Percentiles rank a stretch among this genome's conserved stretches.
Evolutionary conservation across 331 rosid species (phyloP).

Genomic region (Ulmus americana): DNA sequence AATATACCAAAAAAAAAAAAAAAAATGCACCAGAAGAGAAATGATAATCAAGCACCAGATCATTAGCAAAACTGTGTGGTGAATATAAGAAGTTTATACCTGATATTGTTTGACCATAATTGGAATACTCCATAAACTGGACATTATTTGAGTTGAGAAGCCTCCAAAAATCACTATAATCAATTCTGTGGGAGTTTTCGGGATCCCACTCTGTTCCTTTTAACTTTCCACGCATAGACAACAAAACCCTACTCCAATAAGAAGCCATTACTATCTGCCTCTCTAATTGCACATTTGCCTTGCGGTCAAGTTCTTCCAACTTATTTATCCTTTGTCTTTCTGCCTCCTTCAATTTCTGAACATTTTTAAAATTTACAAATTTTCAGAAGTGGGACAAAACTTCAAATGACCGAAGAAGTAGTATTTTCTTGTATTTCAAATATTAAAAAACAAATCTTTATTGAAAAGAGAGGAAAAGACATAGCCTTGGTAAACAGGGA

Average conservation of each 20-base stretch:
- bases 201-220: constrained; percentile 97
- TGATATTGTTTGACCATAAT: constrained; percentile 82
- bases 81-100: constrained; percentile 36
- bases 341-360: constrained; percentile 68
- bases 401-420: not conserved
- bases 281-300: constrained; percentile 78
- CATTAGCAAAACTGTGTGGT: not conserved
- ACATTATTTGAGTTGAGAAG: constrained; percentile 71
- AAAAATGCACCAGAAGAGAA: too few relatives aligned
- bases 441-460: not conserved
- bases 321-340: constrained; percentile 65
- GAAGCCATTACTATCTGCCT: constrained; percentile 99
- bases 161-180: constrained; percentile 70
- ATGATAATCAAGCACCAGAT: too few relatives aligned
- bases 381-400: not conserved
- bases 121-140: constrained; percentile 80
- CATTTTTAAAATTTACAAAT: not conserved
- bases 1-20: too few relatives aligned
- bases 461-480: not conserved
- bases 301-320: constrained; percentile 66
- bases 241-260: constrained; percentile 65
- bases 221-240: constrained; percentile 68
- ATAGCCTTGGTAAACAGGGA: not conserved
- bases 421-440: not conserved
- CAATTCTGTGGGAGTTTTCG: constrained; percentile 73